A percentile compares a stretch with the other conserved stretches of the same genome.
These are phyloP conservation scores for Xerocomellus amylosporus DNA, from an alignment of 768 basidiomycete genomes.

Conservation along the genomic window DNA sequence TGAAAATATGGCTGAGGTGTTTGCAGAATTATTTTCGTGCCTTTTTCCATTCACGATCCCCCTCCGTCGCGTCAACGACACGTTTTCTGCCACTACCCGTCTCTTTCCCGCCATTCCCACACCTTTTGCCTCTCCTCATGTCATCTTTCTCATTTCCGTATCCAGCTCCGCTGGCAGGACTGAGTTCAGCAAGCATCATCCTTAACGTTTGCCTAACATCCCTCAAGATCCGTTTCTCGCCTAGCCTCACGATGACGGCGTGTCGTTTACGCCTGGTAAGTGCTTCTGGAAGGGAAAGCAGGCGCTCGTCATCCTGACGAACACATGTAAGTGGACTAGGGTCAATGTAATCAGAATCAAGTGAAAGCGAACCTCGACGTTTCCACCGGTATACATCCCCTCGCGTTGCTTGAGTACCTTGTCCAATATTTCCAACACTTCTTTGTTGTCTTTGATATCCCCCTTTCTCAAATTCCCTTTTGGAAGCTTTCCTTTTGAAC, in stretches of 20 bases:
- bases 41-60: slow-evolving; percentile 17
- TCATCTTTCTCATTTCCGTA: background rate
- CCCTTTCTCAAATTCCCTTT: slow-evolving; percentile 49
- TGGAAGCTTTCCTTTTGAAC: slow-evolving; percentile 66
- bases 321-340: background rate
- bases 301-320: slow-evolving; percentile 48
- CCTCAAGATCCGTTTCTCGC: slow-evolving; percentile 71
- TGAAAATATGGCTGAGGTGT: background rate
- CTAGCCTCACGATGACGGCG: slow-evolving; percentile 71
- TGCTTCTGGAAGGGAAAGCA: slow-evolving; percentile 29
- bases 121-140: background rate
- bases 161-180: background rate
- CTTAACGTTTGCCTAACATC: slow-evolving; percentile 21
- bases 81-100: slow-evolving; percentile 15
- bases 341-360: background rate
- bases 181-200: slow-evolving; percentile 6
- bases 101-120: background rate
- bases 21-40: slow-evolving; percentile 9
- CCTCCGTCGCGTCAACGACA: slow-evolving; percentile 2
- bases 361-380: slow-evolving; percentile 40
- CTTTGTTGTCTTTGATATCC: slow-evolving; percentile 3
- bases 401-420: slow-evolving; percentile 49
- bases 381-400: slow-evolving; percentile 38
- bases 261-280: slow-evolving; percentile 48
- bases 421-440: slow-evolving; percentile 45